Conservation (phyloP, 2,329 filamentous ascomycete genomes). For the Calcarisporium arbuscula region DNA sequence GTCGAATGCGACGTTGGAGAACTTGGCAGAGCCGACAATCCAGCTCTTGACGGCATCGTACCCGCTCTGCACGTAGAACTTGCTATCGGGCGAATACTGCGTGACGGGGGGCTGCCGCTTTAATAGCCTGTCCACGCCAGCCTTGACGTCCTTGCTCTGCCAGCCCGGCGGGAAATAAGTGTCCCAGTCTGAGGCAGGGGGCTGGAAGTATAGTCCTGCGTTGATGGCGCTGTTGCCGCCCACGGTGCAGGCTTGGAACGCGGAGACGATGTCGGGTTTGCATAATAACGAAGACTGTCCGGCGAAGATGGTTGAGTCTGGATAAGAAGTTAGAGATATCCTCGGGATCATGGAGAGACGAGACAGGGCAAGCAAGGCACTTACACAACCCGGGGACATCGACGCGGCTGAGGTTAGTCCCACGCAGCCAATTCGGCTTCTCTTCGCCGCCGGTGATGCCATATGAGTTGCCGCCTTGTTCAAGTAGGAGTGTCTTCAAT, state of each 20-base stretch:
- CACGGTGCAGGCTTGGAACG: constrained; percentile 43
- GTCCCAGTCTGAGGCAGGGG: constrained; percentile 46
- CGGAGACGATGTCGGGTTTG: constrained; percentile 27
- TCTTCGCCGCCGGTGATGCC: constrained; percentile 40
- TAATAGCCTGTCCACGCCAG: constrained; percentile 38
- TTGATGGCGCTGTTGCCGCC: constrained; percentile 49
- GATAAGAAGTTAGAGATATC: background rate
- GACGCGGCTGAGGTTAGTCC: constrained; percentile 41
- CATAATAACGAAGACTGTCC: constrained; percentile 34
- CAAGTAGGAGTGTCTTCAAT: constrained; percentile 44
- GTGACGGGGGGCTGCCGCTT: constrained; percentile 36
- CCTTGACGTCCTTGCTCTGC: constrained; percentile 42
- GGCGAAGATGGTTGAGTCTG: constrained; percentile 43
- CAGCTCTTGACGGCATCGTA: constrained; percentile 40
- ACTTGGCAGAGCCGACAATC: constrained; percentile 43
- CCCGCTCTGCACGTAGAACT: constrained; percentile 40
- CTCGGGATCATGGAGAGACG: background rate
- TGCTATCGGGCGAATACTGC: constrained; percentile 35
- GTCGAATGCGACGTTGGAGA: constrained; percentile 40
- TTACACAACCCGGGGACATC: constrained; percentile 46
- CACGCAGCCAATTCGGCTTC: constrained; percentile 40
- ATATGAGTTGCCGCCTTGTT: constrained; percentile 44
- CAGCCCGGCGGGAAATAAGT: constrained; percentile 41
- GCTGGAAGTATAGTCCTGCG: constrained; percentile 46
- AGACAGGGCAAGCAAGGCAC: constrained; percentile 5